phyloP scores from a whole-genome alignment of 352 stramenopile genomes.

The Plasmopara muralis region DNA sequence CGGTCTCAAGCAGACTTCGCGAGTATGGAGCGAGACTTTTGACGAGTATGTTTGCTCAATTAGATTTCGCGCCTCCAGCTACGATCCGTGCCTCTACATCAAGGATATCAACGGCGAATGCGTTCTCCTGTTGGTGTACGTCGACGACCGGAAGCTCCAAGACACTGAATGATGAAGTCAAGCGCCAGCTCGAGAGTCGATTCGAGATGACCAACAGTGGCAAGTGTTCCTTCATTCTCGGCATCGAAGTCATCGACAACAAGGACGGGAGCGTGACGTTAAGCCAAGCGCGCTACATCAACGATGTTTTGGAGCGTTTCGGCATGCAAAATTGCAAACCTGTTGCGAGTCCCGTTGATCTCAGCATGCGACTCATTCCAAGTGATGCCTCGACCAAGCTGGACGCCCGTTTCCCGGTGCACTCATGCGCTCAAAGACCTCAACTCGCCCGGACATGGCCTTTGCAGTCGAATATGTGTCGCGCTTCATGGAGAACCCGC shows the following conservation, averaged over 20 bases:
- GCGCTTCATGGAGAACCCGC: slow-evolving; percentile 15
- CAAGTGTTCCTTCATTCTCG: not conserved
- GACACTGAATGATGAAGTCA: not conserved
- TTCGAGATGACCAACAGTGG: slow-evolving; percentile 1
- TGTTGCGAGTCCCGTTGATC: not conserved
- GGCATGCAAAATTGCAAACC: not conserved
- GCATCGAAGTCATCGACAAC: slow-evolving; percentile 1
- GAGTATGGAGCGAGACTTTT: slow-evolving; percentile 10
- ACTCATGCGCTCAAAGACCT: slow-evolving; percentile 15
- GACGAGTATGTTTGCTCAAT: not conserved
- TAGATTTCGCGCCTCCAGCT: not conserved
- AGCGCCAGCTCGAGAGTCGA: not conserved
- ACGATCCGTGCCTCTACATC: not conserved
- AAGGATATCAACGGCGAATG: not conserved
- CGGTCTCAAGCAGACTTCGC: slow-evolving; percentile 6
- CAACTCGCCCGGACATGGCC: slow-evolving; percentile 11
- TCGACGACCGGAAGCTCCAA: not conserved
- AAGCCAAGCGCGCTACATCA: not conserved
- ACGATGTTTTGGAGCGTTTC: slow-evolving; percentile 1
- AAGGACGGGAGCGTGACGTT: not conserved
- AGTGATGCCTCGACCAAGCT: not conserved
- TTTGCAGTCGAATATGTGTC: slow-evolving; percentile 10
- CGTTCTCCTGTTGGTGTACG: not conserved
- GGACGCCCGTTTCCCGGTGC: slow-evolving; percentile 7
- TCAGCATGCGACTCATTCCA: not conserved